Evolutionary conservation across 208 protist species (phyloP), one percentile per base, ranked within the genome.

Genomic region (Lotmaria passim): DNA sequence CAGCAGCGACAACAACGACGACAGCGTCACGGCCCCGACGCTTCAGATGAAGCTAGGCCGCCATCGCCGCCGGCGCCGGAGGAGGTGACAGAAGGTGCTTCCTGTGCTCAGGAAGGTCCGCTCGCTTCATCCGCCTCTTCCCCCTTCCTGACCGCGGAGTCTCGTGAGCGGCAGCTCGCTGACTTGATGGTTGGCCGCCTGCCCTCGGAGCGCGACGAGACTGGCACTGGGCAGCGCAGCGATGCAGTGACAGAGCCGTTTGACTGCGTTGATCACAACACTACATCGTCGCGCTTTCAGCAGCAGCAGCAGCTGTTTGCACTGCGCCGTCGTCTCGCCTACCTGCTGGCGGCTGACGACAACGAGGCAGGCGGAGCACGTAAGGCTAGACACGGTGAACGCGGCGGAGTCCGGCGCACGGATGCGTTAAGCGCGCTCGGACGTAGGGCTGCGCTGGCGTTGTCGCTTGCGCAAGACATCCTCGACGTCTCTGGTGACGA

Each of bases 241-340:
- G 52, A 23, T 19, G 4, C 28, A 24, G n/a, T 17, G 4, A 23
- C 1, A 6, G 7, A 26, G n/a, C 24, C 7, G 3, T 17, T n/a
- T 3, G 24, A 11, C 23, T 6, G 4, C 23, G n/a, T 10, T 4
- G 23, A 17, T 4, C 3, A 4, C 38, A 7, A 2, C 38, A 48
- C 5, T 52, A 48, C 17, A 1, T 63, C 58, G 6, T 31, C 24
- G 5, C 59, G n/a, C 62, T 76, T 70, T 46, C 53, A 31, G 5
- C 71, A 48, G 55, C 71, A 77, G 46, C 71, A 77, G 31, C 14
- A 21, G 8, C 33, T 77, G 8, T 71, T 77, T 53, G 23, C 47
- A 3, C 39, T 77, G 56, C 71, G 71, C 8, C 71, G 71, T n/a
- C 71, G 57, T 38, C 56, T 77, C 1, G 71, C 71, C 17, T 77